phyloP scores from a whole-genome alignment of 2,329 filamentous ascomycete species.

The Pleoardoris graminearum region DNA sequence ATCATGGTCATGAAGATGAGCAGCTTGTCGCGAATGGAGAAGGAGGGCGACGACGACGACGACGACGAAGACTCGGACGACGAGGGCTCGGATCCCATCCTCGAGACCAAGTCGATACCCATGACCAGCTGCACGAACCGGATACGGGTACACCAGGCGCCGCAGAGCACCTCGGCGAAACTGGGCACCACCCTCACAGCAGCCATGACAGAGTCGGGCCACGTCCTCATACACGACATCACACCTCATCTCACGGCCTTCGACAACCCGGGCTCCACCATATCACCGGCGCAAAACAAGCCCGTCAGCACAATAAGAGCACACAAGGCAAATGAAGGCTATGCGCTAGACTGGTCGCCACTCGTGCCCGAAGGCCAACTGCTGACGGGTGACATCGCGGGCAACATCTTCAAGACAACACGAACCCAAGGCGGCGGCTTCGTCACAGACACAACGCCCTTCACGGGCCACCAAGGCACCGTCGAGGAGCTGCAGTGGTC shows the following conservation, averaged over 20 bases:
- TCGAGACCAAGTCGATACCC: conserved; percentile 89
- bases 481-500: conserved; percentile 98
- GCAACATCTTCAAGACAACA: conserved; percentile 85
- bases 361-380: conserved; percentile 79
- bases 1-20: conserved; percentile 97
- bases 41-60: conserved; percentile 66
- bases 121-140: conserved; percentile 89
- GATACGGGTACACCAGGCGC: conserved; percentile 82
- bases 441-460: conserved; percentile 81
- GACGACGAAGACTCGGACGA: conserved; percentile 72
- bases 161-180: conserved; percentile 68
- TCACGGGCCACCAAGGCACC: conserved; percentile 79
- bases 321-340: conserved; percentile 86
- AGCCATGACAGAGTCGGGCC: conserved; percentile 85
- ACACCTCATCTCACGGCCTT: conserved; percentile 87
- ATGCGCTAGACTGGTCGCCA: conserved; percentile 96
- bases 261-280: conserved; percentile 80
- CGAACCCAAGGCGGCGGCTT: conserved; percentile 86
- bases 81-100: conserved; percentile 77
- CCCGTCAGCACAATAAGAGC: conserved; percentile 84
- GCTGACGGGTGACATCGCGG: conserved; percentile 87
- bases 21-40: conserved; percentile 84
- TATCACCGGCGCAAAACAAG: conserved; percentile 84
- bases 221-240: conserved; percentile 92
- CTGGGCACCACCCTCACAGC: conserved; percentile 84